Conservation (phyloP, 352 stramenopile species). For the Phytophthora tentaculata region DNA sequence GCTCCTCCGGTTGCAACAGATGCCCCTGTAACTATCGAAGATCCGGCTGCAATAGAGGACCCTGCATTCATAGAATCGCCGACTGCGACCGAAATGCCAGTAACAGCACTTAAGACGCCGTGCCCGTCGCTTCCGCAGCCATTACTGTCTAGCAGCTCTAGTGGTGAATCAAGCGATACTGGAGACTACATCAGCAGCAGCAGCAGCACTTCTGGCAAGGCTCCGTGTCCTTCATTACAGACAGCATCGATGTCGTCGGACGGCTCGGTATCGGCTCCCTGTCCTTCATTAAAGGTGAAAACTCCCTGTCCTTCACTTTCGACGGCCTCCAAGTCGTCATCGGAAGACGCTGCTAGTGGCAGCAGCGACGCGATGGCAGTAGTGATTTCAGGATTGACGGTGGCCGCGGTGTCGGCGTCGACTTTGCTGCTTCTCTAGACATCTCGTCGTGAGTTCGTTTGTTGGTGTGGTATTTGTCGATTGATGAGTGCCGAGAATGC, state of each 20-base stretch:
- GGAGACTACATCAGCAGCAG: conserved; percentile 8
- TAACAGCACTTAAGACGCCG: conserved; percentile 27
- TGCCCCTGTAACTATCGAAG: not conserved
- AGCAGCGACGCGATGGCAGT: conserved; percentile 4
- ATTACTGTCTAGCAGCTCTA: conserved; percentile 26
- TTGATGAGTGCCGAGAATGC: not conserved
- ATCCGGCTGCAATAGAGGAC: conserved; percentile 11
- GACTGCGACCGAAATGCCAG: not conserved
- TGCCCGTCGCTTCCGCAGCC: conserved; percentile 41
- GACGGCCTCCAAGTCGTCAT: conserved; percentile 33
- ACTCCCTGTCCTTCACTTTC: conserved; percentile 30
- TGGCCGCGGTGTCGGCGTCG: conserved; percentile 19
- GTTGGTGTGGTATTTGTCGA: conserved; percentile 19
- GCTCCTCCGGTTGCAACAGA: not conserved
- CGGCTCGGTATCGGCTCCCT: conserved; percentile 25
- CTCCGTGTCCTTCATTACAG: conserved; percentile 37
- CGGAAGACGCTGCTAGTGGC: conserved; percentile 26
- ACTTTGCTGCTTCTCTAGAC: conserved; percentile 36
- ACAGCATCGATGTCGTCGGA: conserved; percentile 37
- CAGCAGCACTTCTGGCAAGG: conserved; percentile 26
- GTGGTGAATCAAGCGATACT: conserved; percentile 15
- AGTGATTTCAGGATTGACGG: conserved; percentile 13
- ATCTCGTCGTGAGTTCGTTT: conserved; percentile 13
- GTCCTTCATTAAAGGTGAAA: conserved; percentile 24
- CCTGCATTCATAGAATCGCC: not conserved